phyloP scores from a whole-genome alignment of 2,329 filamentous ascomycete genomes.

The Xylariaceae sp. region DNA sequence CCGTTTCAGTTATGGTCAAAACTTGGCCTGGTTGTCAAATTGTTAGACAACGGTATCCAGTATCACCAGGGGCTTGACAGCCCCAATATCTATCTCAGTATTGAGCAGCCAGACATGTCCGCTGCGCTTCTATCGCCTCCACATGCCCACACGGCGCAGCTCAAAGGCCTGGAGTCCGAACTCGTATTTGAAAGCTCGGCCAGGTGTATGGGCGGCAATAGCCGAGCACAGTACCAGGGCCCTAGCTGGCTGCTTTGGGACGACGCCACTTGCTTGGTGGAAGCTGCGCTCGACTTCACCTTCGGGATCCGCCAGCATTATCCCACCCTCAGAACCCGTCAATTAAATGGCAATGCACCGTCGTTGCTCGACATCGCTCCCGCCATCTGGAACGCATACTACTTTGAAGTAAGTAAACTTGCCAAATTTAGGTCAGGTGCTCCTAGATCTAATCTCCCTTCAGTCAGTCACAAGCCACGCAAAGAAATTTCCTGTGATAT shows the following conservation, averaged over 20 bases:
- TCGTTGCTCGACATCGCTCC: conserved; percentile 18
- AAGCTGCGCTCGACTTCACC: conserved; percentile 10
- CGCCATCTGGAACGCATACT: conserved; percentile 17
- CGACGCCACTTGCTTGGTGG: conserved; percentile 6
- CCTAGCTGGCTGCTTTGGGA: conserved; percentile 1
- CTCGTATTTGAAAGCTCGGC: conserved; percentile 15
- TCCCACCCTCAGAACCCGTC: conserved; percentile 1
- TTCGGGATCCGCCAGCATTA: conserved; percentile 11
- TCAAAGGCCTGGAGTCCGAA: conserved; percentile 27
- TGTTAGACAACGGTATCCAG: conserved; percentile 17
- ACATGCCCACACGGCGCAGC: conserved; percentile 21
- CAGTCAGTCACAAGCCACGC: conserved; percentile 20
- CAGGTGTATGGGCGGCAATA: no score
- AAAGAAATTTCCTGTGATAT: conserved; percentile 21
- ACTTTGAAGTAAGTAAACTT: conserved; percentile 11
- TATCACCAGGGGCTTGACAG: conserved; percentile 18
- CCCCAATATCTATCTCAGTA: conserved; percentile 28
- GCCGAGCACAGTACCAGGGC: no score
- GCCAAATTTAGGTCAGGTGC: background rate
- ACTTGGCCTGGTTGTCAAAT: conserved; percentile 23
- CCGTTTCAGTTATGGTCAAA: conserved; percentile 24
- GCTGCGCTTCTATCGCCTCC: conserved; percentile 27
- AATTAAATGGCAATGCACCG: conserved; percentile 1
- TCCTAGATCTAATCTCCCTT: conserved; percentile 3
- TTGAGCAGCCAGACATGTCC: conserved; percentile 29